Percentiles rank a stretch among this genome's conserved stretches.
Conservation (phyloP, 2,329 filamentous ascomycete species). For the Colletotrichum horii region DNA sequence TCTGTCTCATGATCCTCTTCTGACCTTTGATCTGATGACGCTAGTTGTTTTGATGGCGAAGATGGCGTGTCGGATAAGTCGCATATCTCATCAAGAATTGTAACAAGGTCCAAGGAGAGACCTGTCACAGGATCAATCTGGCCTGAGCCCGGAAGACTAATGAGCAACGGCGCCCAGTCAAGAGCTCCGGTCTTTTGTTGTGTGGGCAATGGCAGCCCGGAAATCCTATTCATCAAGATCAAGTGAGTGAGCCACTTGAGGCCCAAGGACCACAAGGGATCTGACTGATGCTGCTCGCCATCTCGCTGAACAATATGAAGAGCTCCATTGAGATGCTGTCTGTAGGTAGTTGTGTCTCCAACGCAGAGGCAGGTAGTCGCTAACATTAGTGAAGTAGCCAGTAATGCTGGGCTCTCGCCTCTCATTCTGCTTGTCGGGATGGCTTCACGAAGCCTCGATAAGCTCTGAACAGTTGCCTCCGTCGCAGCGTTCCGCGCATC, state of each 20-base stretch:
- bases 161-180: not conserved
- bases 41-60: not conserved
- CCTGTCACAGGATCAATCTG: not conserved
- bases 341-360: not conserved
- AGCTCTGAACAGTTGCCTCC: not conserved
- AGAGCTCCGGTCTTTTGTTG: not conserved
- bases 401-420: not conserved
- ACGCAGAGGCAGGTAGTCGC: not conserved
- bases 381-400: not conserved
- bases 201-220: not conserved
- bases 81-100: not conserved
- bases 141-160: not conserved
- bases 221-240: not conserved
- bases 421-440: not conserved
- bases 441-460: not conserved
- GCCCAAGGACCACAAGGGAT: not conserved
- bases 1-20: not conserved
- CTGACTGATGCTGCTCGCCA: not conserved
- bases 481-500: not conserved
- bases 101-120: not conserved
- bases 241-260: not conserved
- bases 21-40: rapidly evolving
- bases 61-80: not conserved
- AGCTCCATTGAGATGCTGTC: not conserved
- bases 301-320: not conserved